Evolutionary conservation across 345 rosid species (phyloP).

Genomic region (Citrus medica): DNA sequence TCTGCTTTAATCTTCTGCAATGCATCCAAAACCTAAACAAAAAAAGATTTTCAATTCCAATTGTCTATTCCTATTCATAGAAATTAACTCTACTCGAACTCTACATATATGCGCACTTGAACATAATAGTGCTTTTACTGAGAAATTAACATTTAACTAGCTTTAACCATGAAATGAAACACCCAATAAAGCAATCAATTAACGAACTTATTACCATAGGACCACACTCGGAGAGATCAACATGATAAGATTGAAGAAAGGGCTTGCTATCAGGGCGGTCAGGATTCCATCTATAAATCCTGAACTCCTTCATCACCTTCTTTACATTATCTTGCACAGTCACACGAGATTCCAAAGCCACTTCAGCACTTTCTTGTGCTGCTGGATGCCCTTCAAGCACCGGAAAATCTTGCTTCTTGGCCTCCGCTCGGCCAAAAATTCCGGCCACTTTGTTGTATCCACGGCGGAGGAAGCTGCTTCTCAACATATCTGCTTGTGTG

Average conservation of each 20-base stretch:
- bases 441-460: conserved; percentile 17
- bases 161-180: background rate
- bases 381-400: conserved; percentile 45
- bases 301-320: conserved; percentile 53
- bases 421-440: conserved; percentile 9
- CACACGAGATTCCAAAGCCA: conserved; percentile 28
- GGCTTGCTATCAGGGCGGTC: conserved; percentile 49
- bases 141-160: background rate
- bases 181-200: background rate
- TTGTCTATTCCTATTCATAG: no score
- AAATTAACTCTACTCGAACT: background rate
- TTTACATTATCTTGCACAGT: conserved; percentile 13
- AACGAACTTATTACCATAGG: conserved; percentile 35
- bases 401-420: conserved; percentile 32
- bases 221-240: conserved; percentile 58
- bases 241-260: conserved; percentile 49
- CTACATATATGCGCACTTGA: background rate
- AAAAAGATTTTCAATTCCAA: background rate
- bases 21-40: conserved; percentile 56
- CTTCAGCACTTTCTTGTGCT: conserved; percentile 44
- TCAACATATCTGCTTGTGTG: conserved; percentile 16
- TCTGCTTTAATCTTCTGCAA: conserved; percentile 70
- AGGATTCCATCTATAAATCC: conserved; percentile 61
- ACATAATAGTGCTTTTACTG: background rate
- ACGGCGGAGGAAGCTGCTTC: conserved; percentile 25